These are phyloP conservation scores for Oryza longistaminata DNA, from an alignment of 176 grass and related monocot species.

Conservation along the genomic window DNA sequence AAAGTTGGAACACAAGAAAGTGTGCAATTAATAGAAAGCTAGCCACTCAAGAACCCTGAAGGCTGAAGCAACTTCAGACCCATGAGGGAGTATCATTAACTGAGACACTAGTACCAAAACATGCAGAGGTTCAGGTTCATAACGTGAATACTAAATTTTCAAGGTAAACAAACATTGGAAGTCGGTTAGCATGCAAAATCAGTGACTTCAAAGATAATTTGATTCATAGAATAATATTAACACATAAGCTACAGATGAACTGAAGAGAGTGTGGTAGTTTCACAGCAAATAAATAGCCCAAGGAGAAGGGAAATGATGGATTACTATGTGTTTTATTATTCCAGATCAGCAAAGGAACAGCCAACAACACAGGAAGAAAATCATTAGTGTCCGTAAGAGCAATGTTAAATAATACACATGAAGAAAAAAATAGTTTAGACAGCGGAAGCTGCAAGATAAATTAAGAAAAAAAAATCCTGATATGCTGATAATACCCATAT, in stretches of 20 bases:
- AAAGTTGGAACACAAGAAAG: not conserved
- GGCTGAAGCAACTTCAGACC: conserved; percentile 14
- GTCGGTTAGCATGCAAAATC: conserved; percentile 3
- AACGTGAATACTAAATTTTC: not conserved
- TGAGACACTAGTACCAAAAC: conserved; percentile 13
- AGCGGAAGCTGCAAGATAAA: not conserved
- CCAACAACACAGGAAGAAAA: not conserved
- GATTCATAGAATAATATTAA: not conserved
- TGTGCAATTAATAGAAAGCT: not conserved
- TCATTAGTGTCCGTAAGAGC: not conserved
- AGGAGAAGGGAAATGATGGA: conserved; percentile 1
- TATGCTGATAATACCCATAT: not conserved
- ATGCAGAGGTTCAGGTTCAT: conserved; percentile 8
- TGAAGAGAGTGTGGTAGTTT: not conserved
- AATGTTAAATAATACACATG: conserved; percentile 15
- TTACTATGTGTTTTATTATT: conserved; percentile 1
- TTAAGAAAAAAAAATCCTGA: not conserved
- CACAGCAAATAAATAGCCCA: not conserved
- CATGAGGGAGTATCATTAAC: not conserved
- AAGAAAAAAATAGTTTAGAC: not conserved
- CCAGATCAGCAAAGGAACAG: conserved; percentile 1
- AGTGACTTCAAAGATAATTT: conserved; percentile 3
- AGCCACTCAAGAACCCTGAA: not conserved
- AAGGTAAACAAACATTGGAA: not conserved
- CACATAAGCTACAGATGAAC: not conserved